phyloP scores from a whole-genome alignment of 306 rosid species.

The Prunus kanzakura region DNA sequence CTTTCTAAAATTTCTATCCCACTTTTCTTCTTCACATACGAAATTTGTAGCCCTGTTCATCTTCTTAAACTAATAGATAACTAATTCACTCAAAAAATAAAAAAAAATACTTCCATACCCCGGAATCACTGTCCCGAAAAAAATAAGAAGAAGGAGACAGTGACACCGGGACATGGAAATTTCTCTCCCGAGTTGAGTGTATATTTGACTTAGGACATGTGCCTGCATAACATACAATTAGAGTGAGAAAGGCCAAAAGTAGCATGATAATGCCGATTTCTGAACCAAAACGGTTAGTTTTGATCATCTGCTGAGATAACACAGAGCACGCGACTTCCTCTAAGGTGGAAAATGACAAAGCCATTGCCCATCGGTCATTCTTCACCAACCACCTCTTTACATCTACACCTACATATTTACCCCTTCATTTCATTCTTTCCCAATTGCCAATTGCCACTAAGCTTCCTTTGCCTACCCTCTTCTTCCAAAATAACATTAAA shows the following conservation, averaged over 20 bases:
- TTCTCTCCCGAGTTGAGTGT: neutral
- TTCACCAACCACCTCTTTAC: neutral
- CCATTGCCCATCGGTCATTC: neutral
- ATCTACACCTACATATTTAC: too few species aligned
- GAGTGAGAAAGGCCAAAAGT: neutral
- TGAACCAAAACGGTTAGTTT: neutral
- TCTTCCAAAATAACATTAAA: too few species aligned
- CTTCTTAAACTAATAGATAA: too few species aligned
- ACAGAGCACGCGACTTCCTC: neutral
- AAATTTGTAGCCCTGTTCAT: too few species aligned
- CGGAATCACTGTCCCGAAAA: fast-evolving
- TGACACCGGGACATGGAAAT: too few species aligned
- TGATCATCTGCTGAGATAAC: neutral
- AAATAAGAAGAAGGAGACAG: too few species aligned
- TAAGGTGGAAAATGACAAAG: neutral
- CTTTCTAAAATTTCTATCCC: too few species aligned
- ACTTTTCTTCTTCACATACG: too few species aligned
- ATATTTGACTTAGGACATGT: neutral
- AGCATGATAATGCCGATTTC: neutral
- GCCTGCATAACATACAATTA: neutral
- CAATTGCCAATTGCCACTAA: neutral
- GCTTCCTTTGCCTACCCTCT: neutral
- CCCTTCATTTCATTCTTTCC: neutral
- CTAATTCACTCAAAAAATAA: too few species aligned
- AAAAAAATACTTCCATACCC: too few species aligned